Evolutionary conservation across 805 yeast species (phyloP).

Genomic region (Tetrapisispora arboricola): DNA sequence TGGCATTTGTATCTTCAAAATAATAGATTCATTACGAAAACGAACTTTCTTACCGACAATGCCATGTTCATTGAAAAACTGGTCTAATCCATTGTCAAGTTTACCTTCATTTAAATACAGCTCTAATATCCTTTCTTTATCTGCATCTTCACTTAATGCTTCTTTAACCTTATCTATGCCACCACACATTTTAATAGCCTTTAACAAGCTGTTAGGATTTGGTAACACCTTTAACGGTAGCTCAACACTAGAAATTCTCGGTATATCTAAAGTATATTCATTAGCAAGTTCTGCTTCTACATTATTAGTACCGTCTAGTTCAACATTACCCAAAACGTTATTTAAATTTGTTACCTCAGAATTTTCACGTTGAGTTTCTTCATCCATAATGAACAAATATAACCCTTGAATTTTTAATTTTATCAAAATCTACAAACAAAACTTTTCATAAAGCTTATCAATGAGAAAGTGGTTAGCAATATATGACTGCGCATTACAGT

Average conservation of each 20-base stretch:
- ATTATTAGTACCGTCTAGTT: background rate
- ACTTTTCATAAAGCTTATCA: no score
- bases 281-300: slow-evolving; percentile 31
- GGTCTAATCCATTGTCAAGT: slow-evolving; percentile 30
- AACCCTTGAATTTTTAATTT: no score
- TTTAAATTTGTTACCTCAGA: background rate
- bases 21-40: slow-evolving; percentile 44
- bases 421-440: no score
- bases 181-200: slow-evolving; percentile 63
- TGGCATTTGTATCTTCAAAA: slow-evolving; percentile 53
- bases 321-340: background rate
- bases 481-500: no score
- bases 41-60: slow-evolving; percentile 39
- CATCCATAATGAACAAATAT: background rate
- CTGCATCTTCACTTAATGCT: slow-evolving; percentile 25
- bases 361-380: background rate
- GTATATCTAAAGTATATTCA: slow-evolving; percentile 57
- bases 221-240: slow-evolving; percentile 56
- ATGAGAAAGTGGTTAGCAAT: no score
- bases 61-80: slow-evolving; percentile 45
- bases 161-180: slow-evolving; percentile 36
- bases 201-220: slow-evolving; percentile 36
- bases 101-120: slow-evolving; percentile 31
- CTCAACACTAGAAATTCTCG: slow-evolving; percentile 67
- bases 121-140: slow-evolving; percentile 21